Percentiles rank a stretch among this genome's conserved stretches.
These are phyloP conservation scores for Byssochlamys sp. DNA, from an alignment of 2,329 filamentous ascomycete species.

Conservation along the genomic window DNA sequence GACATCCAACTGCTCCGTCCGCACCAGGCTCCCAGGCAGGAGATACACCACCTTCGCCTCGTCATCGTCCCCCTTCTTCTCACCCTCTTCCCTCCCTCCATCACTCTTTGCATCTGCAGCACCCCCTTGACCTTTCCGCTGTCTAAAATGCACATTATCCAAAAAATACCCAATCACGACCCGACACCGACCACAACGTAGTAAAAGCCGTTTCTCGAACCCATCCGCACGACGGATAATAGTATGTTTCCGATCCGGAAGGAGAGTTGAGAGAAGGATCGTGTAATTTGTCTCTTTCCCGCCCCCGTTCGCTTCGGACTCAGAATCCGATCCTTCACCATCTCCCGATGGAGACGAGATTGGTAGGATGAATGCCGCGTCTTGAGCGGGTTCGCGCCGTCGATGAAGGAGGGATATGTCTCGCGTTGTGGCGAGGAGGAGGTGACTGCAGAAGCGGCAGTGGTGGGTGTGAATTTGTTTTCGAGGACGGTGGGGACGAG, in stretches of 20 bases:
- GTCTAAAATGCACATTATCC: slow-evolving; percentile 41
- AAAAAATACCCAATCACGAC: slow-evolving; percentile 55
- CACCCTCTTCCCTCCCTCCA: slow-evolving; percentile 5
- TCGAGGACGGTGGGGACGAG: background rate
- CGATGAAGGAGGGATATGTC: slow-evolving; percentile 44
- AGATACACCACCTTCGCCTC: slow-evolving; percentile 47
- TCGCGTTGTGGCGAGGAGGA: slow-evolving; percentile 52
- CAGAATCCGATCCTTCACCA: background rate
- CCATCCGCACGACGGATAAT: slow-evolving; percentile 51
- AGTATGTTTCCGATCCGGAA: slow-evolving; percentile 39
- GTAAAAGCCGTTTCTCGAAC: slow-evolving; percentile 55
- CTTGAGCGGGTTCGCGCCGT: slow-evolving; percentile 41
- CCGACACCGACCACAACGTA: slow-evolving; percentile 53
- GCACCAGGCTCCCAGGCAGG: slow-evolving; percentile 50
- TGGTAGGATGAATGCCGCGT: slow-evolving; percentile 50
- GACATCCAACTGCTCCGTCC: slow-evolving; percentile 46
- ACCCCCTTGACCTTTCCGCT: slow-evolving; percentile 5
- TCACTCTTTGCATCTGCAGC: slow-evolving; percentile 8
- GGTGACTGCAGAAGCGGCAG: slow-evolving; percentile 55
- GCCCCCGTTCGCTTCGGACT: slow-evolving; percentile 3
- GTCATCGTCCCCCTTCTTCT: slow-evolving; percentile 19
- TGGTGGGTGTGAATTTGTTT: slow-evolving; percentile 45
- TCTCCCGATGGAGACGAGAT: slow-evolving; percentile 27
- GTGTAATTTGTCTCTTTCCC: slow-evolving; percentile 29
- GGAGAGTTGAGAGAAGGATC: slow-evolving; percentile 43